phyloP scores from a whole-genome alignment of 2,329 filamentous ascomycete genomes.

The Fusarium clavum region DNA sequence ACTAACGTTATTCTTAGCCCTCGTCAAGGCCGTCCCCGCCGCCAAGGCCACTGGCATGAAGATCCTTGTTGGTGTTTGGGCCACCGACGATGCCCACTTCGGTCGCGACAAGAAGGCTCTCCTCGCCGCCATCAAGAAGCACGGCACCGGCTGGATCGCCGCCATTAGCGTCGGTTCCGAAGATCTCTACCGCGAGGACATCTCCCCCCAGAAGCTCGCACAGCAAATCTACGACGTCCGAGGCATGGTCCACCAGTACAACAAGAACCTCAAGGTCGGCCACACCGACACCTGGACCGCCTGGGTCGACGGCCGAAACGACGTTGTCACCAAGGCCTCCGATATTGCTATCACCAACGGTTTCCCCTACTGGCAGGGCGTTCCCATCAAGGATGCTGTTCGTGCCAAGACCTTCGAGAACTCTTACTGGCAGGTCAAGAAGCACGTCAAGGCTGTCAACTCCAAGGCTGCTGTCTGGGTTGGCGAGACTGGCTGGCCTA shows the following conservation, averaged over 20 bases:
- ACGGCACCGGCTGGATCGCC: slow-evolving; percentile 43
- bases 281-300: slow-evolving; percentile 45
- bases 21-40: slow-evolving; percentile 42
- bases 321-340: slow-evolving; percentile 41
- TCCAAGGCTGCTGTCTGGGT: slow-evolving; percentile 38
- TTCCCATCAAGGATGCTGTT: slow-evolving; percentile 41
- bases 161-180: slow-evolving; percentile 43
- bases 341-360: slow-evolving; percentile 44
- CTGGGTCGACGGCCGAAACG: slow-evolving; percentile 43
- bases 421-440: slow-evolving; percentile 38
- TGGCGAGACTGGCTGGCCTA: slow-evolving; percentile 43
- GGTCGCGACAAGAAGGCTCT: slow-evolving; percentile 42
- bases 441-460: slow-evolving; percentile 39
- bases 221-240: slow-evolving; percentile 44
- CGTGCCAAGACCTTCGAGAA: slow-evolving; percentile 43
- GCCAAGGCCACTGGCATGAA: slow-evolving; percentile 43
- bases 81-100: slow-evolving; percentile 41
- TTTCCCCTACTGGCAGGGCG: slow-evolving; percentile 44
- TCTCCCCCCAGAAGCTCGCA: slow-evolving; percentile 40
- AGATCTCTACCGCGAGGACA: slow-evolving; percentile 43
- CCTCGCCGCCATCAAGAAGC: slow-evolving; percentile 41
- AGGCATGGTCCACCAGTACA: slow-evolving; percentile 40
- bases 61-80: slow-evolving; percentile 42
- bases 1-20: slow-evolving; percentile 14
- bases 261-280: slow-evolving; percentile 43